Percentiles rank a stretch among this genome's conserved stretches.
Evolutionary conservation across 2,329 filamentous ascomycete species (phyloP).

Genomic region (Monilinia aucupariae): DNA sequence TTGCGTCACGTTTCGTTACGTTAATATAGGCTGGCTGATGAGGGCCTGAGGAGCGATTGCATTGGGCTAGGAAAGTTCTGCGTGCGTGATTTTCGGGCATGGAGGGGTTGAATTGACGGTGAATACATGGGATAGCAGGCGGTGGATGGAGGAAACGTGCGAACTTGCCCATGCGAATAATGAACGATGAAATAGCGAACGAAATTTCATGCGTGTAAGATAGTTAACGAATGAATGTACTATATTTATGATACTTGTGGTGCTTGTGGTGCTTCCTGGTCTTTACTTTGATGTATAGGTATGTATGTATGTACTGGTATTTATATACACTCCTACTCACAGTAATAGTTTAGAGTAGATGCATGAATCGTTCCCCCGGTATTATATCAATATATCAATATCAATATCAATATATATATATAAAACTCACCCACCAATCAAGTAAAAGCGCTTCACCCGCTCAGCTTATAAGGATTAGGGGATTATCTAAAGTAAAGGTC

Average conservation of each 20-base stretch:
- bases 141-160: neutral
- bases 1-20: neutral
- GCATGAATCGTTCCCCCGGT: too few relatives aligned
- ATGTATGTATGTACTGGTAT: too few relatives aligned
- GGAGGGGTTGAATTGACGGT: neutral
- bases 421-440: too few relatives aligned
- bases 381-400: too few relatives aligned
- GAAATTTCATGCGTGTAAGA: neutral
- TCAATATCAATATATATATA: too few relatives aligned
- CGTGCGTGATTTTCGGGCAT: neutral
- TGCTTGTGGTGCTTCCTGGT: too few relatives aligned
- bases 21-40: neutral
- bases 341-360: too few relatives aligned
- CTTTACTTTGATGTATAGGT: too few relatives aligned
- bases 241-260: neutral
- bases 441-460: too few relatives aligned
- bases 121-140: neutral
- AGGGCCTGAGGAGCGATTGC: neutral
- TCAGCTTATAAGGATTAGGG: too few relatives aligned
- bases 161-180: neutral
- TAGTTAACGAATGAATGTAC: conserved; percentile 5
- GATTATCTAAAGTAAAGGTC: too few relatives aligned
- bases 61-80: neutral
- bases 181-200: neutral
- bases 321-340: too few relatives aligned